Percentiles rank a stretch among this genome's conserved stretches.
Conservation (phyloP, 768 basidiomycete species). For the Russula sp. region DNA sequence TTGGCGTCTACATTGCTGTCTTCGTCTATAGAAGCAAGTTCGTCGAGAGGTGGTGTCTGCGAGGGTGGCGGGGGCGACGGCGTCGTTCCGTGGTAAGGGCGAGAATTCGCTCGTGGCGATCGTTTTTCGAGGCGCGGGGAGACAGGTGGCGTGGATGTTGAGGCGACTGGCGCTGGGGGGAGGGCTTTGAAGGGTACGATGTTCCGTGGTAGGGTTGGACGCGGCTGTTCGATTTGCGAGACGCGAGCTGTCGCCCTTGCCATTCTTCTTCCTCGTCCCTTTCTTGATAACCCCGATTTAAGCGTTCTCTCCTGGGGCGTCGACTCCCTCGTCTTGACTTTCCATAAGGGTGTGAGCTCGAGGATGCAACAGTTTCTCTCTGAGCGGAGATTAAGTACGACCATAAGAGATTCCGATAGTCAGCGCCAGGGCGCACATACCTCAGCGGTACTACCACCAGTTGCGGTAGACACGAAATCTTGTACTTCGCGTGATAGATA, state of each 20-base stretch:
- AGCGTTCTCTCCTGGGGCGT: slow-evolving; percentile 7
- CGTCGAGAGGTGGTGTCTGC: slow-evolving; percentile 4
- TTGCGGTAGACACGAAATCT: slow-evolving; percentile 66
- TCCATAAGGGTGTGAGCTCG: slow-evolving; percentile 8
- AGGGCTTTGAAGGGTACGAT: slow-evolving; percentile 13
- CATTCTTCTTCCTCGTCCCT: slow-evolving; percentile 8
- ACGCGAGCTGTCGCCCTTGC: slow-evolving; percentile 11
- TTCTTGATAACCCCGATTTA: not conserved
- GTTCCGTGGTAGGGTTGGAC: slow-evolving; percentile 19
- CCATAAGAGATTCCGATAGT: not conserved
- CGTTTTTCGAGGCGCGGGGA: slow-evolving; percentile 6
- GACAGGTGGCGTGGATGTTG: not conserved
- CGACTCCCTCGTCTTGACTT: slow-evolving; percentile 7
- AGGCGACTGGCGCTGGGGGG: not conserved
- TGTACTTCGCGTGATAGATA: slow-evolving; percentile 71
- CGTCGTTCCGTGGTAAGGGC: not conserved
- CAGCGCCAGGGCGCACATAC: slow-evolving; percentile 14
- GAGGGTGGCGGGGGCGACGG: not conserved
- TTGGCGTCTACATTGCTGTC: not conserved
- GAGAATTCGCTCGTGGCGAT: not conserved
- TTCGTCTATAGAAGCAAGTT: not conserved
- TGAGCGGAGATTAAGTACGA: not conserved
- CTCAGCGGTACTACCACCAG: slow-evolving; percentile 40
- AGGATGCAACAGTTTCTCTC: slow-evolving; percentile 4
- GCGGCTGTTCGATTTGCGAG: slow-evolving; percentile 1